Conservation (phyloP, 1,284 basidiomycete genomes). For the Ceratobasidium sp. region DNA sequence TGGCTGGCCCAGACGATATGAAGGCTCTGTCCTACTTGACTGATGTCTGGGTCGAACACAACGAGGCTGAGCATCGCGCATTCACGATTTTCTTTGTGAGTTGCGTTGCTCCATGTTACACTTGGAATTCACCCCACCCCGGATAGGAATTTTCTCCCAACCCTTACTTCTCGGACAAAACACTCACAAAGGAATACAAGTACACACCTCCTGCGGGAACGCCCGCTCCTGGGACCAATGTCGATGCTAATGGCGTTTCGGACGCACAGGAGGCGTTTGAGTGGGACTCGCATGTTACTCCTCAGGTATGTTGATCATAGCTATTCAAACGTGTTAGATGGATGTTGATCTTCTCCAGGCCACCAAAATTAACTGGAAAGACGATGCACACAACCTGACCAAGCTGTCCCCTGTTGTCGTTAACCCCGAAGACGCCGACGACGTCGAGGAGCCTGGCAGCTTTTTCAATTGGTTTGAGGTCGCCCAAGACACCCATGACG, state of each 20-base stretch:
- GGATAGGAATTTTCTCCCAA: conserved; percentile 79
- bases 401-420: conserved; percentile 71
- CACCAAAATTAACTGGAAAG: conserved; percentile 81
- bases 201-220: conserved; percentile 59
- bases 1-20: conserved; percentile 59
- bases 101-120: conserved; percentile 41
- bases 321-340: neutral
- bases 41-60: conserved; percentile 75
- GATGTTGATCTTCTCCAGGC: conserved; percentile 52
- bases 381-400: conserved; percentile 73
- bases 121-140: neutral
- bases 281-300: conserved; percentile 73
- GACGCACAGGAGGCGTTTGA: conserved; percentile 75
- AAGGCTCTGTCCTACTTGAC: conserved; percentile 76
- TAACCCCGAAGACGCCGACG: conserved; percentile 65
- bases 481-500: conserved; percentile 67
- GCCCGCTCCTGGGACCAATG: conserved; percentile 58
- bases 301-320: conserved; percentile 56
- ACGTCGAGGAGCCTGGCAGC: conserved; percentile 59
- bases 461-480: conserved; percentile 89
- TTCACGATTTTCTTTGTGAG: conserved; percentile 82
- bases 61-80: conserved; percentile 68
- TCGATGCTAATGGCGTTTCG: conserved; percentile 75
- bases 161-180: conserved; percentile 74
- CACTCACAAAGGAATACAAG: conserved; percentile 81